Evolutionary conservation across 768 basidiomycete genomes (phyloP).

Genomic region (Tubosaeta brunneosetosa): DNA sequence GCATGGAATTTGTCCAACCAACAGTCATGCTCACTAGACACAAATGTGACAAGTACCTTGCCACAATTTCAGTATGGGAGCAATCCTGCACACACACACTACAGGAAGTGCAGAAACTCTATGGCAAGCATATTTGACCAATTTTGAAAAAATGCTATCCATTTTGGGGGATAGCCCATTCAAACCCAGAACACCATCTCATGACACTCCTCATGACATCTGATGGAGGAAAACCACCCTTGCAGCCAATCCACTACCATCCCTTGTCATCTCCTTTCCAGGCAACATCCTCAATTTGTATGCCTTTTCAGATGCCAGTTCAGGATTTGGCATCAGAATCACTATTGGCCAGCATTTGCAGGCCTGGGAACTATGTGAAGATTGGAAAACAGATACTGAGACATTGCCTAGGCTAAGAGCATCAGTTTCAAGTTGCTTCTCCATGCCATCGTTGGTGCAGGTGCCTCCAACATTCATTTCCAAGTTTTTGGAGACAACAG

Average conservation of each 20-base stretch:
- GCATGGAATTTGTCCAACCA: constrained; percentile 28
- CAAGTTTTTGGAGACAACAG: constrained; percentile 23
- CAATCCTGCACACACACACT: constrained; percentile 14
- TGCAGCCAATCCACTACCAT: too few relatives aligned
- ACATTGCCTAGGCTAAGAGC: constrained; percentile 48
- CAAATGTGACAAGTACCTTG: too few relatives aligned
- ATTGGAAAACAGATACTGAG: constrained; percentile 27
- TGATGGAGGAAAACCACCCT: background rate
- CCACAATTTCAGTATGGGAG: too few relatives aligned
- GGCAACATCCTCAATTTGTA: constrained; percentile 1
- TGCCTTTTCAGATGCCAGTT: constrained; percentile 17
- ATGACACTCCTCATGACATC: background rate
- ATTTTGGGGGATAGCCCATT: background rate
- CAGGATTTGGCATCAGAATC: constrained; percentile 10
- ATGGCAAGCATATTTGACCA: background rate
- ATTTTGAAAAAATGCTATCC: background rate
- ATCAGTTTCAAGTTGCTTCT: constrained; percentile 41
- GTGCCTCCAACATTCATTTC: background rate
- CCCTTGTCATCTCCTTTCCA: constrained; percentile 3
- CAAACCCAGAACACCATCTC: constrained; percentile 29
- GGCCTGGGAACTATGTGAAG: too few relatives aligned
- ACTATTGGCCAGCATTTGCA: too few relatives aligned
- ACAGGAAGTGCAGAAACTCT: background rate
- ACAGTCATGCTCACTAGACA: constrained; percentile 12
- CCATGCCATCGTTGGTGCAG: background rate